Percentiles rank a stretch among this genome's conserved stretches.
phyloP scores from a whole-genome alignment of 805 yeast species.

The Lipomyces japonicus region DNA sequence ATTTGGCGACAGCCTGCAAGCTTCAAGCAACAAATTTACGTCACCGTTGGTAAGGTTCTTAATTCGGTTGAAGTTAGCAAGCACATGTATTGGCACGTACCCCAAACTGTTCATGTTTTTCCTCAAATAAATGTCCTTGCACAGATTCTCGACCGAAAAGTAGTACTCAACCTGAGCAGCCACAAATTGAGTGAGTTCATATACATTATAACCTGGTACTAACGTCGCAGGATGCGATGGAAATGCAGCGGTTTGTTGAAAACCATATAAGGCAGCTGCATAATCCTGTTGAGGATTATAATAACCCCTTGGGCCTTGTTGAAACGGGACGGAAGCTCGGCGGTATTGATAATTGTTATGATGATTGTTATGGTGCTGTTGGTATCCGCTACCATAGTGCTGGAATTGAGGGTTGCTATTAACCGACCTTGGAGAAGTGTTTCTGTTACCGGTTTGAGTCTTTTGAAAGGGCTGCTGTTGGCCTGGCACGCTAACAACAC shows the following conservation, averaged over 20 bases:
- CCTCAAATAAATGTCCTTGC: slow-evolving; percentile 79
- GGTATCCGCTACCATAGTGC: slow-evolving; percentile 12
- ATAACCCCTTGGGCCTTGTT: slow-evolving; percentile 16
- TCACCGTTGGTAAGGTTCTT: slow-evolving; percentile 61
- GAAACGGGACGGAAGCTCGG: slow-evolving; percentile 25
- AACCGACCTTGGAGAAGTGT: slow-evolving; percentile 19
- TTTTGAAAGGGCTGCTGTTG: slow-evolving; percentile 6
- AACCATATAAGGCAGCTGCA: slow-evolving; percentile 21
- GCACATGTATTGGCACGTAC: slow-evolving; percentile 57
- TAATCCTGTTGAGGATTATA: slow-evolving; percentile 22
- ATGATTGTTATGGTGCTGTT: slow-evolving; percentile 8
- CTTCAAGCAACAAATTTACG: slow-evolving; percentile 49
- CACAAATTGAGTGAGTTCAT: slow-evolving; percentile 18
- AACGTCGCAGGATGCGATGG: slow-evolving; percentile 11
- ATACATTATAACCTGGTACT: slow-evolving; percentile 9
- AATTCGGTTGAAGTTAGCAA: slow-evolving; percentile 73
- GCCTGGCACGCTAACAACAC: not conserved
- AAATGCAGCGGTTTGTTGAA: slow-evolving; percentile 7
- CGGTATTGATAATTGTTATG: slow-evolving; percentile 18
- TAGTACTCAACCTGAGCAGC: slow-evolving; percentile 58
- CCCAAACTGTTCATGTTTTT: slow-evolving; percentile 77
- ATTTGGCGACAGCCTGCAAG: slow-evolving; percentile 52
- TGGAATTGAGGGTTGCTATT: slow-evolving; percentile 20
- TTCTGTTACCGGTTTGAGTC: slow-evolving; percentile 10
- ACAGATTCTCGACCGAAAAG: slow-evolving; percentile 79